Evolutionary conservation across 116 monocot species (phyloP).

Genomic region (Dioscorea cayenensis): DNA sequence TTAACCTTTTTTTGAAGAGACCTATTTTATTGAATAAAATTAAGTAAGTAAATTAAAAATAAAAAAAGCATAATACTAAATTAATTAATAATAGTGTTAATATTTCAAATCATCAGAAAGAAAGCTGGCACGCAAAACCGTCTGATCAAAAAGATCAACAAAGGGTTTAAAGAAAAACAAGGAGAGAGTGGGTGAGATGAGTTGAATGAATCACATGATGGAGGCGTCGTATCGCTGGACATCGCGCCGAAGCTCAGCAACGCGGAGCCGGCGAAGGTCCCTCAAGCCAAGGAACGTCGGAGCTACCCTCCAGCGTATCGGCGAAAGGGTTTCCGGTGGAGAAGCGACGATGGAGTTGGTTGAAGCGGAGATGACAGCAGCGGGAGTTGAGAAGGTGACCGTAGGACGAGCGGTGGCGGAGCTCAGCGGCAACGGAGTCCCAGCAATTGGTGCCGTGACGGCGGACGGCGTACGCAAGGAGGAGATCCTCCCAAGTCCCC

Average conservation of each 20-base stretch:
- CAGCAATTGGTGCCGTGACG: slow-evolving; percentile 56
- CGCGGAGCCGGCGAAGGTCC: slow-evolving; percentile 57
- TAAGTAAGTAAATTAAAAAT: neutral
- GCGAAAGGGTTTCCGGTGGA: neutral
- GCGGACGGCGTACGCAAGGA: slow-evolving; percentile 54
- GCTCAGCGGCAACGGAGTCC: slow-evolving; percentile 66
- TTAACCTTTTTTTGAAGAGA: slow-evolving; percentile 34
- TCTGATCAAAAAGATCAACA: neutral
- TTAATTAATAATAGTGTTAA: neutral
- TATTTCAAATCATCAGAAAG: neutral
- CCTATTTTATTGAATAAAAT: slow-evolving; percentile 12
- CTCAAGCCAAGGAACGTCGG: slow-evolving; percentile 45
- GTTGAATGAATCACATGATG: slow-evolving; percentile 49
- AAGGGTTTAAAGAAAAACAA: no score
- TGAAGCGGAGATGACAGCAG: slow-evolving; percentile 31
- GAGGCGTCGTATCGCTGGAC: slow-evolving; percentile 52
- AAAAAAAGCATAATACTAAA: neutral
- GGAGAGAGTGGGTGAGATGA: neutral
- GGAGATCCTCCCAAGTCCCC: slow-evolving; percentile 76
- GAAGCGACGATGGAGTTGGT: slow-evolving; percentile 43
- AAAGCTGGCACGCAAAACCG: neutral
- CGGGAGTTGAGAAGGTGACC: slow-evolving; percentile 32
- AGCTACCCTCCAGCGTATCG: neutral
- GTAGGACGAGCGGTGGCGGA: slow-evolving; percentile 33
- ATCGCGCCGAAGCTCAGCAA: slow-evolving; percentile 65